These are phyloP conservation scores for Chalciporus piperatus DNA, from an alignment of 768 basidiomycete genomes.

Conservation along the genomic window DNA sequence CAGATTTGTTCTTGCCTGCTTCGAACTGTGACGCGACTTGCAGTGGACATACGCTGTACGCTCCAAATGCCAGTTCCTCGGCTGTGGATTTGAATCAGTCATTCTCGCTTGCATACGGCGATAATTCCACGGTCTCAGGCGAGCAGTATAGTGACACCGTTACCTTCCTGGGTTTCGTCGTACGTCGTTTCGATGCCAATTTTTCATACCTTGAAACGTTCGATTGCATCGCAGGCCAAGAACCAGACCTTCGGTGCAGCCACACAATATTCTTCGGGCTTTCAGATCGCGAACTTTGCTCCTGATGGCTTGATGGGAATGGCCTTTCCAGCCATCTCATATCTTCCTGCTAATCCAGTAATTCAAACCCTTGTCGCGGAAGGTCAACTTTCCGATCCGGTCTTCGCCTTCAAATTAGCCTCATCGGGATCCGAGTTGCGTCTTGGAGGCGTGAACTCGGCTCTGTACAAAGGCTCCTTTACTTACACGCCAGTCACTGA, in stretches of 20 bases:
- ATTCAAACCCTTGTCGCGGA: constrained; percentile 44
- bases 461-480: constrained; percentile 38
- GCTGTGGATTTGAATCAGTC: constrained; percentile 17
- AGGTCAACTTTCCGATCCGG: constrained; percentile 28
- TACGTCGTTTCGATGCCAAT: constrained; percentile 1
- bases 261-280: constrained; percentile 12
- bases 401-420: constrained; percentile 42
- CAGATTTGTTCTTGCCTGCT: constrained; percentile 34
- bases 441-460: constrained; percentile 41
- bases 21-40: constrained; percentile 29
- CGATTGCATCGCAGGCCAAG: constrained; percentile 15
- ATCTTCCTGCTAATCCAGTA: constrained; percentile 34
- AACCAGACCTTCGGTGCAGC: constrained; percentile 25
- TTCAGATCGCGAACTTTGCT: constrained; percentile 13
- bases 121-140: constrained; percentile 41
- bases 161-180: constrained; percentile 32
- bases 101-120: constrained; percentile 42
- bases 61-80: constrained; percentile 32
- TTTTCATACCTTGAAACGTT: background rate
- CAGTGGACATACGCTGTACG: constrained; percentile 34
- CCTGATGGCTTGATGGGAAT: constrained; percentile 40
- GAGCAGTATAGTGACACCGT: constrained; percentile 40
- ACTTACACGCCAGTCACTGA: constrained; percentile 34
- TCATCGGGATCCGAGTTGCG: constrained; percentile 34
- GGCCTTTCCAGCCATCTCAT: constrained; percentile 40